These are phyloP conservation scores for Arthrobotrys iridis DNA, from an alignment of 2,329 filamentous ascomycete species.

Conservation along the genomic window DNA sequence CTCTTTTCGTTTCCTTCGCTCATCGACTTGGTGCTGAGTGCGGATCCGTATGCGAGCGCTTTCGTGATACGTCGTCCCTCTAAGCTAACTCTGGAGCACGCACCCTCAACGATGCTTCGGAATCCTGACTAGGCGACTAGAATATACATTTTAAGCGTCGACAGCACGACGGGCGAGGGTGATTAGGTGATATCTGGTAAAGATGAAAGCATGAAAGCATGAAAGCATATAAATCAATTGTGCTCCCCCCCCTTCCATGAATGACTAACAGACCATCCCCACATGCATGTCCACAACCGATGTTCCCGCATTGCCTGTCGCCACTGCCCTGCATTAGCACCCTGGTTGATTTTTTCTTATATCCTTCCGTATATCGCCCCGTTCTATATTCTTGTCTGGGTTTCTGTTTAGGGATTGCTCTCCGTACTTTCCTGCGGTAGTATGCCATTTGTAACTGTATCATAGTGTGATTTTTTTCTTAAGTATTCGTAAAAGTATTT, in stretches of 20 bases:
- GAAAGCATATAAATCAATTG: background rate
- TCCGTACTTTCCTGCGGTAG: background rate
- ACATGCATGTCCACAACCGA: background rate
- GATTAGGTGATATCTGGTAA: background rate
- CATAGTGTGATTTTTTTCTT: slow-evolving; percentile 25
- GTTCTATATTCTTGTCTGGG: background rate
- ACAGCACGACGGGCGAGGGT: slow-evolving; percentile 8
- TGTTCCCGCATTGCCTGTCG: background rate
- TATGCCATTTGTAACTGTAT: slow-evolving; percentile 25
- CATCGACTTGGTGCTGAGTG: background rate
- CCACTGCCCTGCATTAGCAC: background rate
- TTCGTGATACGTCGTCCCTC: slow-evolving; percentile 16
- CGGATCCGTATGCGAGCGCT: slow-evolving; percentile 6
- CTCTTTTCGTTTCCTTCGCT: background rate
- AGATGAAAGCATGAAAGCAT: background rate
- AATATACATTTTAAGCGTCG: background rate
- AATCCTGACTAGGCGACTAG: slow-evolving; percentile 5
- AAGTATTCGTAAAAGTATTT: slow-evolving; percentile 26
- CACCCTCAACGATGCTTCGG: background rate
- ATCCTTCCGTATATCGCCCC: background rate
- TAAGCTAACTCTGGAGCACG: background rate
- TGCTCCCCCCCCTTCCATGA: background rate
- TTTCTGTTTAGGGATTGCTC: background rate
- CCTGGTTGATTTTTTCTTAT: background rate
- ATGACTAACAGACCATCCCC: background rate